Percentiles rank a stretch among this genome's conserved stretches.
Conservation (phyloP, 1,284 basidiomycete genomes). For the Marasmius fiardii region DNA sequence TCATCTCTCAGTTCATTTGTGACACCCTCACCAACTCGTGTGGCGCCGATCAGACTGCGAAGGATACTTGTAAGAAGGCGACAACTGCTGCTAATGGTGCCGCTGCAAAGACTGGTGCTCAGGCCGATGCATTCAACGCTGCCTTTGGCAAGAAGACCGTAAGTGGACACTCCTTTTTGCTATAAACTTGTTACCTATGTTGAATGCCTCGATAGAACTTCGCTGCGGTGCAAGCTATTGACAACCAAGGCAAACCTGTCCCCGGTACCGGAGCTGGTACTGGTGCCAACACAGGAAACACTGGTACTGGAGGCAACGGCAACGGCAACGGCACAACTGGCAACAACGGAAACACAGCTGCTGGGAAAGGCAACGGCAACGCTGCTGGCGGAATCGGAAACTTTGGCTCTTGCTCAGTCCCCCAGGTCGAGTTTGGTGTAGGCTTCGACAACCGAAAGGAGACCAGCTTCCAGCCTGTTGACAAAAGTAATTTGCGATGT, state of each 20-base stretch:
- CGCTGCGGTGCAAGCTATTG: slow-evolving; percentile 29
- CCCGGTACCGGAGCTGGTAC: background rate
- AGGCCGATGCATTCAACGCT: slow-evolving; percentile 59
- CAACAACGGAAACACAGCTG: background rate
- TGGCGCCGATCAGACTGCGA: slow-evolving; percentile 40
- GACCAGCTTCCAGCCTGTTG: slow-evolving; percentile 49
- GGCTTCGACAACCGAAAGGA: slow-evolving; percentile 60
- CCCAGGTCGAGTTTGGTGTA: slow-evolving; percentile 56
- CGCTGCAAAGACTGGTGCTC: slow-evolving; percentile 43
- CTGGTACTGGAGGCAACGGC: too few species aligned
- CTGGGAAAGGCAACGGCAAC: slow-evolving; percentile 10
- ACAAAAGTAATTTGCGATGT: slow-evolving; percentile 27
- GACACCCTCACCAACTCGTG: slow-evolving; percentile 44
- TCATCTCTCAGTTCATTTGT: slow-evolving; percentile 53
- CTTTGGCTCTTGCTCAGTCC: slow-evolving; percentile 56
- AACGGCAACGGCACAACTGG: too few species aligned
- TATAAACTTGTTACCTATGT: too few species aligned
- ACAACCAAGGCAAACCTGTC: slow-evolving; percentile 33
- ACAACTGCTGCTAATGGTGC: slow-evolving; percentile 34
- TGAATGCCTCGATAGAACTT: too few species aligned
- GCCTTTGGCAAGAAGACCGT: slow-evolving; percentile 47
- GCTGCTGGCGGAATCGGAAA: slow-evolving; percentile 34
- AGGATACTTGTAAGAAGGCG: slow-evolving; percentile 39
- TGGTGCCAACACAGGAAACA: background rate
- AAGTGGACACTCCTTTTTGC: too few species aligned